Evolutionary conservation across 176 grass and related monocot genomes (phyloP).

Genomic region (Miscanthus lutarioriparius): DNA sequence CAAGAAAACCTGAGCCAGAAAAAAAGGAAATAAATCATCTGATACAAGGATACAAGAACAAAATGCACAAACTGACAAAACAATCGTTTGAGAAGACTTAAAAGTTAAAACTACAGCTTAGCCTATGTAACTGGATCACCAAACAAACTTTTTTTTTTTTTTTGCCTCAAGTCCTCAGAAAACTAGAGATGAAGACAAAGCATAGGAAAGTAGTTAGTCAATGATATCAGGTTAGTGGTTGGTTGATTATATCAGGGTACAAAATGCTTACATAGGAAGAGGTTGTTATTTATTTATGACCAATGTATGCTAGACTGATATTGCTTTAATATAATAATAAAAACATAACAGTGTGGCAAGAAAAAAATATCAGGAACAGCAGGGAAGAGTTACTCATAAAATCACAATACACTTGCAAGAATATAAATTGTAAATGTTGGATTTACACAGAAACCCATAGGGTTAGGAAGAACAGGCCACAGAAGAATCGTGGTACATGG

Average conservation of each 20-base stretch:
- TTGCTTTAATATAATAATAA: constrained; percentile 13
- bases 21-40: constrained; percentile 15
- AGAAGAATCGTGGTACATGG: neutral
- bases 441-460: neutral
- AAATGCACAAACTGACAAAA: constrained; percentile 5
- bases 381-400: neutral
- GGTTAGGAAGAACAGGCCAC: neutral
- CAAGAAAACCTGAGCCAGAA: constrained; percentile 75
- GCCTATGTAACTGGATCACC: constrained; percentile 7
- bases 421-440: neutral
- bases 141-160: constrained; percentile 27
- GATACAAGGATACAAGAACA: neutral
- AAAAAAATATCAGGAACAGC: neutral
- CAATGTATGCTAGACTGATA: neutral
- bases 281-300: neutral
- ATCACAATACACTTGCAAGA: neutral
- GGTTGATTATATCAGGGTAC: neutral
- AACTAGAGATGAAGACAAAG: neutral
- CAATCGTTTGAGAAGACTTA: neutral
- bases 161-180: constrained; percentile 10
- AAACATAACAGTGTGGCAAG: neutral
- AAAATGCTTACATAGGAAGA: neutral
- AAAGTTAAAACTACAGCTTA: constrained; percentile 3
- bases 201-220: neutral
- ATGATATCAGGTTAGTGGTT: neutral